phyloP scores from a whole-genome alignment of 352 stramenopile species.

The Globisporangium acanthophoron region DNA sequence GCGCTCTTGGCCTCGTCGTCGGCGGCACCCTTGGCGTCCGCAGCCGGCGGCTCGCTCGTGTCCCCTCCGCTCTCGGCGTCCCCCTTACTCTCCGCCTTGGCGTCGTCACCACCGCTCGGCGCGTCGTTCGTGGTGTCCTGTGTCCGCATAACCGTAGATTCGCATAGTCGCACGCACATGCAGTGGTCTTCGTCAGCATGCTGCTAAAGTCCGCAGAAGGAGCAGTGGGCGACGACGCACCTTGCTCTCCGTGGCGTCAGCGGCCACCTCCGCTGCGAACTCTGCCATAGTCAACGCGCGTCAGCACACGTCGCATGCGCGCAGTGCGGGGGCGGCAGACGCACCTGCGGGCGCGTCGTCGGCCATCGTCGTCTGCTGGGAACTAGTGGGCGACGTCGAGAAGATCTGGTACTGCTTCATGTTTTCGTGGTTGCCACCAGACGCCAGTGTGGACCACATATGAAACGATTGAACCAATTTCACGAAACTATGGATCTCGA shows the following conservation, averaged over 20 bases:
- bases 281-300: background rate
- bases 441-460: no score
- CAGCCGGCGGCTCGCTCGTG: background rate
- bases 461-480: no score
- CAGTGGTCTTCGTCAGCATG: no score
- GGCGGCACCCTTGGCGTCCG: background rate
- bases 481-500: no score
- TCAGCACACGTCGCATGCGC: background rate
- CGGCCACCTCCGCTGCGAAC: background rate
- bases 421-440: no score
- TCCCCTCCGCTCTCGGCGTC: background rate
- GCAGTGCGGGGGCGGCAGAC: background rate
- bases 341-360: background rate
- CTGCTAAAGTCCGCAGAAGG: no score
- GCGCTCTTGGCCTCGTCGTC: conserved; percentile 36
- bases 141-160: background rate
- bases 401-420: background rate
- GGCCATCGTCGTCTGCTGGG: background rate
- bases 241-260: background rate
- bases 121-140: background rate
- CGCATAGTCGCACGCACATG: background rate
- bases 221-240: background rate
- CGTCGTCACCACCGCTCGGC: background rate
- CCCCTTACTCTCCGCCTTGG: background rate
- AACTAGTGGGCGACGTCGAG: background rate